Evolutionary conservation across 139 green algal genomes (phyloP).

Genomic region (Tetradesmus lagerheimii): DNA sequence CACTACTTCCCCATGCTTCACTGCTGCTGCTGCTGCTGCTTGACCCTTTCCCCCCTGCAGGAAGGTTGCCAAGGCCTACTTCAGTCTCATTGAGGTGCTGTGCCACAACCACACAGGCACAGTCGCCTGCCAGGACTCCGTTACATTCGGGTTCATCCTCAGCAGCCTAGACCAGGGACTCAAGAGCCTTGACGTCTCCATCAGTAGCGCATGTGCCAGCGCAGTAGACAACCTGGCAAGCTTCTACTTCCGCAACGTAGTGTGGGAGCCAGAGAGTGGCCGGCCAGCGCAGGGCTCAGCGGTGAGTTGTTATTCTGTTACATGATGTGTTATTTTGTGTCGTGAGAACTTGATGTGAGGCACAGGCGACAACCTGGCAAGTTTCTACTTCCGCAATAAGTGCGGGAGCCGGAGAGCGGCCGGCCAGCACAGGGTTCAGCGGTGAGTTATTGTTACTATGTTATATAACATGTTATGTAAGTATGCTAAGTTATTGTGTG

Average conservation of each 20-base stretch:
- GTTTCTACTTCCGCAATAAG: constrained; percentile 72
- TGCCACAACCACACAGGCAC: constrained; percentile 81
- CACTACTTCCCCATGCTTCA: too few species aligned
- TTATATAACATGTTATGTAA: too few species aligned
- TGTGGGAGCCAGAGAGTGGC: constrained; percentile 36
- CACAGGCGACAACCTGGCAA: constrained; percentile 86
- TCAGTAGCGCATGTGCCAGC: constrained; percentile 85
- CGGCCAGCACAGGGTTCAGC: background rate
- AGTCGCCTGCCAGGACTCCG: constrained; percentile 71
- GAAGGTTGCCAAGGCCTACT: constrained; percentile 87
- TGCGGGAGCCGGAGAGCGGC: constrained; percentile 30
- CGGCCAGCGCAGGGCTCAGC: constrained; percentile 7
- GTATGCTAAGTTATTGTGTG: too few species aligned
- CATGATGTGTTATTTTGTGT: background rate
- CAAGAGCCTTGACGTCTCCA: constrained; percentile 85
- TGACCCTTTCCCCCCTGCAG: background rate
- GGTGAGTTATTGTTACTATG: constrained; percentile 11
- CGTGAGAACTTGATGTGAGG: too few species aligned
- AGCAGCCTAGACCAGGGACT: constrained; percentile 84
- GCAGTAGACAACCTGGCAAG: constrained; percentile 94
- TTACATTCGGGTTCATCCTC: constrained; percentile 92
- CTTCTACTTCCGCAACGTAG: constrained; percentile 73
- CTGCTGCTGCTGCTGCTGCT: background rate
- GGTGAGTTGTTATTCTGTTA: background rate
- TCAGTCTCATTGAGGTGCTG: constrained; percentile 91